These are phyloP conservation scores for Barbatosphaeria neglecta DNA, from an alignment of 495 filamentous ascomycete species.

Conservation along the genomic window DNA sequence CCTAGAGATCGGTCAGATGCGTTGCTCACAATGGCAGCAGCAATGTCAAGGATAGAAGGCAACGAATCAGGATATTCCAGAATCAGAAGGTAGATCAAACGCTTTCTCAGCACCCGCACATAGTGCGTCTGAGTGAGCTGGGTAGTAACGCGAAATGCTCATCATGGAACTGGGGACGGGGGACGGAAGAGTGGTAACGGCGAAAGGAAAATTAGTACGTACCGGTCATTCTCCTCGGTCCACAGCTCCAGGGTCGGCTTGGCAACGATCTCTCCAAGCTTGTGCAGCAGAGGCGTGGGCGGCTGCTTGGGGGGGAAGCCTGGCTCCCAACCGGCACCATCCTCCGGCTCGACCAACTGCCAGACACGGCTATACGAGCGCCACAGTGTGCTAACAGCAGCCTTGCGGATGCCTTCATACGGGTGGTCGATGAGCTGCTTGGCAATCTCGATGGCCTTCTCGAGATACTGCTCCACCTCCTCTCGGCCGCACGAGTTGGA, in stretches of 20 bases:
- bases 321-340: conserved; percentile 72
- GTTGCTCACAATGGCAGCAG: background rate
- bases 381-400: conserved; percentile 81
- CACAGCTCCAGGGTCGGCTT: conserved; percentile 74
- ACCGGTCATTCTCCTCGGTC: conserved; percentile 88
- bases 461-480: conserved; percentile 64
- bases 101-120: conserved; percentile 82
- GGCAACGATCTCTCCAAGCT: conserved; percentile 80
- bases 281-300: conserved; percentile 62
- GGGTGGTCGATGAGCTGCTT: conserved; percentile 70
- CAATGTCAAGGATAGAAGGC: background rate
- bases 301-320: conserved; percentile 74
- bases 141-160: conserved; percentile 81
- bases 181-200: conserved; percentile 3
- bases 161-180: conserved; percentile 51
- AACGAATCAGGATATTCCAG: conserved; percentile 7
- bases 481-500: conserved; percentile 65
- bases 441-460: conserved; percentile 77
- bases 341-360: conserved; percentile 68
- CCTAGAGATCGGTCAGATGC: conserved; percentile 43
- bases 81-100: conserved; percentile 36
- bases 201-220: conserved; percentile 36
- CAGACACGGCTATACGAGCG: conserved; percentile 87
- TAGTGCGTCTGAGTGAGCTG: conserved; percentile 96
- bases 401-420: conserved; percentile 90